These are phyloP conservation scores for Globisporangium orthogonon DNA, from an alignment of 352 stramenopile species.

Conservation along the genomic window DNA sequence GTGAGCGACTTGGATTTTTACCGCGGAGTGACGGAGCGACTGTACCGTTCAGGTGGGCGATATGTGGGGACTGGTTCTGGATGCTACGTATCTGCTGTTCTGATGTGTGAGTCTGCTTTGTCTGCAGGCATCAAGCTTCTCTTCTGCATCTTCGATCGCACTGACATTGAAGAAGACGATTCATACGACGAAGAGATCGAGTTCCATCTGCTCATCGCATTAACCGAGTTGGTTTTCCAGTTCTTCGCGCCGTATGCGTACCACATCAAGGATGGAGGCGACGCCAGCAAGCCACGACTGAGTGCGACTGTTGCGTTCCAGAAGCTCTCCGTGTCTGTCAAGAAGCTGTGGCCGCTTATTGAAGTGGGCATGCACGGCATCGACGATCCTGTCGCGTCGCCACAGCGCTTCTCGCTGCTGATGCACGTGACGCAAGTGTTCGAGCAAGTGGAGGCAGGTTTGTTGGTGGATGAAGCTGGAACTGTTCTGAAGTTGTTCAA, in stretches of 20 bases:
- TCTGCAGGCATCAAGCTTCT: constrained; percentile 42
- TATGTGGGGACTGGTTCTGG: neutral
- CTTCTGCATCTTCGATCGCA: constrained; percentile 66
- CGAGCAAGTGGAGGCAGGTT: constrained; percentile 39
- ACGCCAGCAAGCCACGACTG: constrained; percentile 1
- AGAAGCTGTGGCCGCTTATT: constrained; percentile 47
- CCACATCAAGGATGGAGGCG: constrained; percentile 16
- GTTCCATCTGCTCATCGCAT: constrained; percentile 49
- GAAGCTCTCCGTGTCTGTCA: constrained; percentile 25
- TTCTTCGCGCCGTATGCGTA: constrained; percentile 43
- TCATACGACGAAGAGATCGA: constrained; percentile 72
- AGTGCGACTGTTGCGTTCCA: constrained; percentile 23
- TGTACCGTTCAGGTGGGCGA: constrained; percentile 36
- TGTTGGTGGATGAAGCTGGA: constrained; percentile 27
- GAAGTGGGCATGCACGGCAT: constrained; percentile 30
- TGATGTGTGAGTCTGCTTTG: constrained; percentile 3
- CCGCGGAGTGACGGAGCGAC: constrained; percentile 23
- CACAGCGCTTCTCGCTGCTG: constrained; percentile 59
- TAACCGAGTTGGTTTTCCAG: constrained; percentile 55
- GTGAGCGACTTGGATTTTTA: constrained; percentile 30
- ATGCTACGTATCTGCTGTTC: neutral
- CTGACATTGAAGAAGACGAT: constrained; percentile 62
- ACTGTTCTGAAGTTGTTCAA: constrained; percentile 30
- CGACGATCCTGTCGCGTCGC: constrained; percentile 39
- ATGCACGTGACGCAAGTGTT: constrained; percentile 62